Evolutionary conservation across 2,329 filamentous ascomycete genomes (phyloP).

Genomic region (Aspergillus texensis): DNA sequence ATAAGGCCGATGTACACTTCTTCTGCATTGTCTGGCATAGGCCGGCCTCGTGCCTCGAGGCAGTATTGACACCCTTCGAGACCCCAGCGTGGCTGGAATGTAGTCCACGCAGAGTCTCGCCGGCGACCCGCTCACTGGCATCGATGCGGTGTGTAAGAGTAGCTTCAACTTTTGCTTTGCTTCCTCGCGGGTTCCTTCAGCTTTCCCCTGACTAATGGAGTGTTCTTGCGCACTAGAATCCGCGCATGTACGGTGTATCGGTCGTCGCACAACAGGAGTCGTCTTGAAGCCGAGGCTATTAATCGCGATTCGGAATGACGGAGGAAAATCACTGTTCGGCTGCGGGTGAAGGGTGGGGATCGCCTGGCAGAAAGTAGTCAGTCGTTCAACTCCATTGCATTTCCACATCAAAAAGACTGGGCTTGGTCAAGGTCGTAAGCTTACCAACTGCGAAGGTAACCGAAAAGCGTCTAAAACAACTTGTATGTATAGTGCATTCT

Average conservation of each 20-base stretch:
- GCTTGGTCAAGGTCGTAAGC: not conserved
- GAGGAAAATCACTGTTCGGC: not conserved
- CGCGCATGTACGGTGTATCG: not conserved
- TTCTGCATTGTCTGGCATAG: slow-evolving; percentile 22
- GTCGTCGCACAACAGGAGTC: not conserved
- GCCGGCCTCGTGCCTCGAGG: slow-evolving; percentile 21
- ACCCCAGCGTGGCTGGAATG: slow-evolving; percentile 29
- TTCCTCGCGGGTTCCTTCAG: not conserved
- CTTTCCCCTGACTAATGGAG: not conserved
- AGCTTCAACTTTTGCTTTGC: not conserved
- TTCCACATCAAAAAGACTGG: not conserved
- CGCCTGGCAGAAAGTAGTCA: not conserved
- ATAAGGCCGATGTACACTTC: slow-evolving; percentile 17
- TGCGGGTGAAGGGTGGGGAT: not conserved
- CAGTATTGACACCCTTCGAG: slow-evolving; percentile 21
- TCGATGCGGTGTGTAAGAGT: not conserved
- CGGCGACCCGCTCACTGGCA: slow-evolving; percentile 34
- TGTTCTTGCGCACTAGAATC: not conserved
- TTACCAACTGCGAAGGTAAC: not conserved
- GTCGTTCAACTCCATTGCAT: not conserved
- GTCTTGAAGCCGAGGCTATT: not conserved
- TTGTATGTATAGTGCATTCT: not conserved
- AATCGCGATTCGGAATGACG: not conserved
- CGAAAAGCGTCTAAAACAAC: not conserved
- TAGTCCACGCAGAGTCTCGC: slow-evolving; percentile 34